Evolutionary conservation across 2,329 filamentous ascomycete species (phyloP).

Genomic region (Exophiala phaeomuriformis): DNA sequence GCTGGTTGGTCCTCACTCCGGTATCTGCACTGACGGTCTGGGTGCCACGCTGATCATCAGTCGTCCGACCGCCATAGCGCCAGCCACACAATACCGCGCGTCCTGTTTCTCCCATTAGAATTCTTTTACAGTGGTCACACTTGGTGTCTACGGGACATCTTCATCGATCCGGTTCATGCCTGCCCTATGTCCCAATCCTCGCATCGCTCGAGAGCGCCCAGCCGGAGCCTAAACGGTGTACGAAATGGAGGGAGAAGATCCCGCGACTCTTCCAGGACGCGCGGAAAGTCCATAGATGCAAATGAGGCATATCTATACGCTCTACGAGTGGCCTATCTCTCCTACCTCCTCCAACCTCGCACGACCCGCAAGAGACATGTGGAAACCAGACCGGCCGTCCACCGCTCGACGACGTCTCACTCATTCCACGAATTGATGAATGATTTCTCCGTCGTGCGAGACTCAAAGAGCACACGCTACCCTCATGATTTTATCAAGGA

Average conservation of each 20-base stretch:
- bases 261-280: constrained; percentile 38
- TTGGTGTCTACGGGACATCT: not conserved
- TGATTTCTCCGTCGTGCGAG: constrained; percentile 65
- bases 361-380: constrained; percentile 85
- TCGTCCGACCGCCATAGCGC: constrained; percentile 7
- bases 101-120: not conserved
- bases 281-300: constrained; percentile 40
- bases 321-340: constrained; percentile 80
- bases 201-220: constrained; percentile 39
- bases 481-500: constrained; percentile 64
- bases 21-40: not conserved
- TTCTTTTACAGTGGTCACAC: not conserved
- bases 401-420: constrained; percentile 58
- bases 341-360: constrained; percentile 87
- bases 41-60: constrained; percentile 11
- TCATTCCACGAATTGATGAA: constrained; percentile 77
- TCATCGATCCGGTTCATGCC: constrained; percentile 2
- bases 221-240: constrained; percentile 42
- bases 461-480: constrained; percentile 63
- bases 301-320: constrained; percentile 90
- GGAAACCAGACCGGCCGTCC: constrained; percentile 51
- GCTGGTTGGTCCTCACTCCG: not conserved
- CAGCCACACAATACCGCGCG: not conserved
- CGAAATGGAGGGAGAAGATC: constrained; percentile 39
- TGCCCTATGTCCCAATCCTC: constrained; percentile 43